A percentile compares a stretch with the other conserved stretches of the same genome.
Evolutionary conservation across 2,329 filamentous ascomycete genomes (phyloP).

Genomic region (Penicillium sp.): DNA sequence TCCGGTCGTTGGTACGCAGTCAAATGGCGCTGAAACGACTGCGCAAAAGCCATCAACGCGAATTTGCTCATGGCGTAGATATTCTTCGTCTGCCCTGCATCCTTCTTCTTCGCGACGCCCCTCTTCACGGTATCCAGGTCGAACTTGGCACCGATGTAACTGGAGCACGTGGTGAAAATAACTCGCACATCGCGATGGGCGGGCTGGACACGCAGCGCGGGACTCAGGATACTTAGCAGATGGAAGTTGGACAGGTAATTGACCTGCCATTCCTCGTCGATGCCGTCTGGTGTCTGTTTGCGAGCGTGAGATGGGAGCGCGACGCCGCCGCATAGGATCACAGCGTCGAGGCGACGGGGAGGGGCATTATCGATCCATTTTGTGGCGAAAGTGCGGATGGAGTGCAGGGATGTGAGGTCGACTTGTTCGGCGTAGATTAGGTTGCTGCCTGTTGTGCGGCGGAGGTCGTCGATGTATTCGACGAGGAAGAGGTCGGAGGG

Average conservation of each 20-base stretch:
- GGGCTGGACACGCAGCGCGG: constrained; percentile 83
- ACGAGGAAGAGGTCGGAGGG: constrained; percentile 81
- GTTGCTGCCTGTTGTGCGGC: constrained; percentile 69
- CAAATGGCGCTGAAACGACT: constrained; percentile 88
- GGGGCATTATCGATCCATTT: constrained; percentile 97
- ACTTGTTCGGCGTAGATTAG: constrained; percentile 95
- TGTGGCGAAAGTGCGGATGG: constrained; percentile 86
- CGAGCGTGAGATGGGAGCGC: constrained; percentile 53
- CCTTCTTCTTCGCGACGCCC: constrained; percentile 1
- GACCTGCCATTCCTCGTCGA: constrained; percentile 87
- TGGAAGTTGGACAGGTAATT: constrained; percentile 98
- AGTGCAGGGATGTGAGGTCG: constrained; percentile 81
- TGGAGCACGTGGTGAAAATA: constrained; percentile 78
- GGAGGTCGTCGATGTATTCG: constrained; percentile 87
- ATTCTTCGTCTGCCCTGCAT: constrained; percentile 11
- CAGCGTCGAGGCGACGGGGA: constrained; percentile 79
- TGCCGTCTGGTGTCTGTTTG: constrained; percentile 65
- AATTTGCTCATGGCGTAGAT: constrained; percentile 63
- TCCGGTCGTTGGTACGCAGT: constrained; percentile 80
- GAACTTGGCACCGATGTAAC: constrained; percentile 74
- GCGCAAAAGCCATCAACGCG: constrained; percentile 81
- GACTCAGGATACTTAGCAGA: constrained; percentile 81
- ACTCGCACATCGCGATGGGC: constrained; percentile 89
- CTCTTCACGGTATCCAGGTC: constrained; percentile 39
- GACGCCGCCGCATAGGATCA: constrained; percentile 79